These are phyloP conservation scores for Stagonosporopsis cucurbitacearum DNA, from an alignment of 2,329 filamentous ascomycete genomes.

Conservation along the genomic window DNA sequence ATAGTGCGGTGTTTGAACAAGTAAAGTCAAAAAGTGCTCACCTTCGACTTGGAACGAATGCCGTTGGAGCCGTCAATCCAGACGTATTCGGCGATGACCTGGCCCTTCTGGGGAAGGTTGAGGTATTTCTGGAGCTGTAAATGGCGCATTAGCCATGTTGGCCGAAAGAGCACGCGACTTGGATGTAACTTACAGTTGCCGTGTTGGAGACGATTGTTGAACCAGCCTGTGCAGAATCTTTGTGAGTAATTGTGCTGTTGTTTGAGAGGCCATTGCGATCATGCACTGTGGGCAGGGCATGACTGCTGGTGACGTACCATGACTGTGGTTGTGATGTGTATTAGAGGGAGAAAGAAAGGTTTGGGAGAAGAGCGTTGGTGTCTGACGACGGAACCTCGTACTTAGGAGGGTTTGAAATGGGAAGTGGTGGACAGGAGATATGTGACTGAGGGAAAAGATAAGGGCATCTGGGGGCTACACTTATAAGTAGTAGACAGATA, in stretches of 20 bases:
- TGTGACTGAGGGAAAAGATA: constrained; percentile 35
- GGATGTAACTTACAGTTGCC: constrained; percentile 51
- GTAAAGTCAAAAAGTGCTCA: constrained; percentile 58
- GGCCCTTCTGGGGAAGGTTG: constrained; percentile 85
- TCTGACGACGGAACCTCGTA: constrained; percentile 20
- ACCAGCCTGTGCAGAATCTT: constrained; percentile 39
- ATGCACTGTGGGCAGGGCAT: neutral
- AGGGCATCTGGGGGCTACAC: constrained; percentile 31
- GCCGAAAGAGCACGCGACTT: constrained; percentile 24
- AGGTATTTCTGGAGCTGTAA: constrained; percentile 88
- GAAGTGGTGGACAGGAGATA: constrained; percentile 19
- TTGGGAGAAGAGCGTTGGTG: constrained; percentile 12
- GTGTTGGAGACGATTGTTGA: constrained; percentile 57
- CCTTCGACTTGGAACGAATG: constrained; percentile 93
- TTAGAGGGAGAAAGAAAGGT: constrained; percentile 13
- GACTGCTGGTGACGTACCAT: constrained; percentile 36
- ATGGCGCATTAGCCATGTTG: constrained; percentile 29
- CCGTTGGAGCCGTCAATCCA: constrained; percentile 88
- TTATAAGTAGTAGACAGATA: constrained; percentile 39
- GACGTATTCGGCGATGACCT: constrained; percentile 93
- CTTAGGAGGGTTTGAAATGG: constrained; percentile 27
- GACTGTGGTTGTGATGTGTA: constrained; percentile 34
- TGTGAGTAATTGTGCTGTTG: constrained; percentile 23
- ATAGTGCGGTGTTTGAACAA: constrained; percentile 9
- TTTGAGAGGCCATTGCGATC: no score